Evolutionary conservation across 2,329 filamentous ascomycete genomes (phyloP).

Genomic region (Aspergillus sp.): DNA sequence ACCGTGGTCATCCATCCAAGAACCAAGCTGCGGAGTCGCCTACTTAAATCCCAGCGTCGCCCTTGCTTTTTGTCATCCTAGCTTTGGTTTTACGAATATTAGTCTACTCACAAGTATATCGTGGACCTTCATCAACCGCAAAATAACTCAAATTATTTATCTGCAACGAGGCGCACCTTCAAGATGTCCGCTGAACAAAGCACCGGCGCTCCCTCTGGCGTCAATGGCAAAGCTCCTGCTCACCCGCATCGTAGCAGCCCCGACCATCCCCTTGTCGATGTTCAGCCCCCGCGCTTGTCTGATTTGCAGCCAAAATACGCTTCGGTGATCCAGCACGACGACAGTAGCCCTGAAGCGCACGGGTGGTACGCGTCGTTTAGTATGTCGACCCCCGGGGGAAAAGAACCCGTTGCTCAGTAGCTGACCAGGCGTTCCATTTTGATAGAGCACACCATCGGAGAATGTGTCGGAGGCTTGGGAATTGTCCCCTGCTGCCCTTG

Average conservation of each 20-base stretch:
- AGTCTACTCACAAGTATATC: not conserved
- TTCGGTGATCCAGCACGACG: slow-evolving; percentile 57
- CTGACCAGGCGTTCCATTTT: slow-evolving; percentile 12
- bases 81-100: not conserved
- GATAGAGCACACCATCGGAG: slow-evolving; percentile 70
- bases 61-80: slow-evolving; percentile 7
- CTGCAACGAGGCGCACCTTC: not conserved
- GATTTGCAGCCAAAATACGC: slow-evolving; percentile 86
- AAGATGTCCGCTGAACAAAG: slow-evolving; percentile 30
- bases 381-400: slow-evolving; percentile 44
- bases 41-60: slow-evolving; percentile 10
- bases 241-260: slow-evolving; percentile 23
- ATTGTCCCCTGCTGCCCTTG: slow-evolving; percentile 92
- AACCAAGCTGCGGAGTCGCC: too few relatives aligned
- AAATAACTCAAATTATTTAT: not conserved
- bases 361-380: slow-evolving; percentile 91
- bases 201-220: slow-evolving; percentile 18
- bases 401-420: not conserved
- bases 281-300: slow-evolving; percentile 76
- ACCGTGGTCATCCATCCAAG: not conserved
- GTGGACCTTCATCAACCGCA: not conserved
- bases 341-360: slow-evolving; percentile 67
- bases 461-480: slow-evolving; percentile 72
- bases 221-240: slow-evolving; percentile 37
- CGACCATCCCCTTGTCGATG: slow-evolving; percentile 58